Base-by-base conservation (phyloP, 192 early-diverging fungal genomes). In the Chytriomyces sp. region DNA sequence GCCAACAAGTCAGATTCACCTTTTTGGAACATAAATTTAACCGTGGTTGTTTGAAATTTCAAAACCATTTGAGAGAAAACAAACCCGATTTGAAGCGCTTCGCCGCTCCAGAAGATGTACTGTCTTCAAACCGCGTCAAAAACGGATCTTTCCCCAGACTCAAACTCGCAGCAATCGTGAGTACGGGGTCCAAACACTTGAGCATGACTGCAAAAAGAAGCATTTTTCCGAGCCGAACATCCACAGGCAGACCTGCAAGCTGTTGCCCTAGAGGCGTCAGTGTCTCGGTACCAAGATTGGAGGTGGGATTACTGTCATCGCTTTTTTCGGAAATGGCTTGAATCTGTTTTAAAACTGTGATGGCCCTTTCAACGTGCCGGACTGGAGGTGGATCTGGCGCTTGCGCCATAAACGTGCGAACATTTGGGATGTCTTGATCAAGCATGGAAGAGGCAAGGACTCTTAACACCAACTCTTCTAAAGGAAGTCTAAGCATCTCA, bases 401-500 rank as follows among this genome's bases (percentile, higher is more conserved):
- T 11, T 79, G 61, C 20, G 74, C 28, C n/a, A 97, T 69, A 57
- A 94, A 88, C 0, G 13, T 75, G 6, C 71, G 76, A 0, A 94
- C 80, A 67, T 69, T n/a, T 24, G 81, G 45, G 18, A 49, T 76
- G 50, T 64, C 60, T 23, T 47, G 50, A 11, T 50, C 68, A 47
- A 48, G 47, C 61, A 28, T 48, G 28, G 61, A 49, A 48, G 64
- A 67, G 47, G 65, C 24, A 18, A 75, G 62, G 5, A 23, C 73
- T n/a, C 62, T n/a, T 13, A 75, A 46, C 2, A 75, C 45, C 61
- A 94, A 84, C 53, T 96, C 94, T 67, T 95, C 93, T 7, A 97
- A 79, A n/a, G 95, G 94, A 48, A 90, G 85, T 13, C 94, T 84
- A 45, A 91, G 70, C 43, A 97, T 90, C 81, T 97, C 95, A 10